Base-by-base conservation (phyloP, 306 rosid species). In the Sphenostylis stenocarpa region DNA sequence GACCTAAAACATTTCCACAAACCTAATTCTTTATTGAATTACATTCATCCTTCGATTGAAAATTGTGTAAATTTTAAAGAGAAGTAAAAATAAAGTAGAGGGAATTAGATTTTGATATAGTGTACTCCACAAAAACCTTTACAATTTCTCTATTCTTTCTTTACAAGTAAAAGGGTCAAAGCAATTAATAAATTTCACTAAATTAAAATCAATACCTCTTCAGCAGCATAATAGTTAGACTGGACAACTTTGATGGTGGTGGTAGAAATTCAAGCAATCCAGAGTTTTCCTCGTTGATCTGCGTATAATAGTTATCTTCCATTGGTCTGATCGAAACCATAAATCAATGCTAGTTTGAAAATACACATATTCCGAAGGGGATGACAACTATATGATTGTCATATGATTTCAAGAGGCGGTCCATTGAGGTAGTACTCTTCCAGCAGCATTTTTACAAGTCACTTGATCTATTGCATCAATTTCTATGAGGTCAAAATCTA, bases 391-490 rank as follows among this genome's bases (percentile, higher is more conserved):
- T 39, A 75, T 20, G 55, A 80, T 47, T 47, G 53, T 72, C 48
- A 45, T 44, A 51, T 45, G 62, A 14, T 83, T 70, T 85, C 79
- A 84, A 19, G 85, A 80, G 24, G 45, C 49, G 57, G 90, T 89
- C 97, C 94, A 89, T 38, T 76, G 53, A 26, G 98, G 98, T 66
- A 87, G 88, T 72, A 86, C 93, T 84, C 95, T 81, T 76, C 96
- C 92, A 39, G 62, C 86, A 62, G 38, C 28, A 60, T 73, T 76
- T 66, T 44, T 77, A 85, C 76, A 43, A 44, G 67, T 34, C 28
- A 68, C 53, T 77, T 24, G 58, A 64, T 75, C 72, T 64, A 85
- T 44, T 34, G 77, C 87, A 62, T 72, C 81, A 51, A 68, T 74
- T 71, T 90, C 91, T 60, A 83, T 62, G 58, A 67, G 61, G 67